These are phyloP conservation scores for Debaryomyces coudertii DNA, from an alignment of 1,139 yeast species.

Conservation along the genomic window DNA sequence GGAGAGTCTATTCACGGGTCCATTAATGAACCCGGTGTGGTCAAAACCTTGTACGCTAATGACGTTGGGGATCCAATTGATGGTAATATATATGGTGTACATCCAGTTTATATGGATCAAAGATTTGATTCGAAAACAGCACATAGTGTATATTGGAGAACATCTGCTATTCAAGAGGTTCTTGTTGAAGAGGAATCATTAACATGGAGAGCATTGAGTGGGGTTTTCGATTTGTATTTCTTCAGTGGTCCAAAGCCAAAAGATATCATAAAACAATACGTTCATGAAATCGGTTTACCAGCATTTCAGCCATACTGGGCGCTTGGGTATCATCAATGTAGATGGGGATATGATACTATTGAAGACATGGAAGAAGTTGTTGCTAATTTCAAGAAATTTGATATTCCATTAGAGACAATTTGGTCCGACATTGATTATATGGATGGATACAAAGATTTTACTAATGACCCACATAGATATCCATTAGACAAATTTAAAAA, in stretches of 20 bases:
- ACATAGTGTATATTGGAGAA: slow-evolving; percentile 29
- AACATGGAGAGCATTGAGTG: slow-evolving; percentile 32
- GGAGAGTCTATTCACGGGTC: slow-evolving; percentile 37
- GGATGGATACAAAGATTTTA: slow-evolving; percentile 34
- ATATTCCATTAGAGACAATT: slow-evolving; percentile 27
- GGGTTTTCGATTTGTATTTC: slow-evolving; percentile 35
- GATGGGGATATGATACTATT: slow-evolving; percentile 26
- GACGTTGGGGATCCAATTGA: slow-evolving; percentile 28
- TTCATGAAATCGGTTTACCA: slow-evolving; percentile 26
- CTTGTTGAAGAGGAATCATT: slow-evolving; percentile 23
- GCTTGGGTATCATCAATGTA: slow-evolving; percentile 28
- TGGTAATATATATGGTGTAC: slow-evolving; percentile 29
- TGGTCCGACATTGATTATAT: slow-evolving; percentile 30
- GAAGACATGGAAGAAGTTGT: slow-evolving; percentile 23
- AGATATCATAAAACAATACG: slow-evolving; percentile 32
- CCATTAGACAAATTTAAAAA: slow-evolving; percentile 23
- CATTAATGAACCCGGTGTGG: slow-evolving; percentile 29
- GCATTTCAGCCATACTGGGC: slow-evolving; percentile 29
- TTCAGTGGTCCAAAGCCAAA: slow-evolving; percentile 35
- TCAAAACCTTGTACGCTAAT: slow-evolving; percentile 28
- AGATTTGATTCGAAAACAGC: slow-evolving; percentile 23
- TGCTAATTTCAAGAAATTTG: slow-evolving; percentile 22
- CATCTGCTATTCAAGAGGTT: slow-evolving; percentile 27
- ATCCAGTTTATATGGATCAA: slow-evolving; percentile 27
- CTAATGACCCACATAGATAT: slow-evolving; percentile 29